Evolutionary conservation across 2,329 filamentous ascomycete genomes (phyloP), one percentile per base, ranked within the genome.

Genomic region (Verticillium alfalfae): DNA sequence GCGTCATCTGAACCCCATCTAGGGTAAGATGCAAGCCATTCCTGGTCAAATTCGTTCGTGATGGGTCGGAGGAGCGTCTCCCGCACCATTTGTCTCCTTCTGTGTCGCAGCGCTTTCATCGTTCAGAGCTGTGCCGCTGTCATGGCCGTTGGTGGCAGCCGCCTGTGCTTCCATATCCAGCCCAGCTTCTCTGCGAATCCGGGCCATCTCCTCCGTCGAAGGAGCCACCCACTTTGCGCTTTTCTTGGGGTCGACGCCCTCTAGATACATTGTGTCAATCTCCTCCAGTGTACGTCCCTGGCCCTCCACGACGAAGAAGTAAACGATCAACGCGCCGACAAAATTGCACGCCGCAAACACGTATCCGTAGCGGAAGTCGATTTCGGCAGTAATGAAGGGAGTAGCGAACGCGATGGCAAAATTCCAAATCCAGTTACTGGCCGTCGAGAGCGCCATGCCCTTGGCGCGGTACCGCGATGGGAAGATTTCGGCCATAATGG

Each of bases 351-450:
- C 88, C 0, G 89, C 90, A 72, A 93, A 93, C 36, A 93, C 86
- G 65, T 92, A 91, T 2, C 90, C 90, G 68, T 91, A 91, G 1
- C 81, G 81, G 73, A 89, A 93, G 66, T 89, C 84, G 60, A 93
- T 93, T 3, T 84, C 83, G 0, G 80, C 77, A 0, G 87, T 90
- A 70, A 93, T 93, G 74, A 92, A 93, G 0, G 90, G 88, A 0
- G 91, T 92, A 78, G 92, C 92, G 78, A 93, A 93, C 0, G 85
- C 85, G 63, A 88, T 82, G 66, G 91, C 79, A 75, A 93, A 93
- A 73, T 92, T 91, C 87, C 87, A 91, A 37, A 81, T 77, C 87
- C 87, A 89, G 73, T 89, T 89, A 67, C 80, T 82, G 0, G 84
- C 81, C 0, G 86, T 88, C 0, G 84, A 80, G 2, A 88, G 71